Conservation (phyloP, 1,284 basidiomycete species). For the Inonotus hispidus region DNA sequence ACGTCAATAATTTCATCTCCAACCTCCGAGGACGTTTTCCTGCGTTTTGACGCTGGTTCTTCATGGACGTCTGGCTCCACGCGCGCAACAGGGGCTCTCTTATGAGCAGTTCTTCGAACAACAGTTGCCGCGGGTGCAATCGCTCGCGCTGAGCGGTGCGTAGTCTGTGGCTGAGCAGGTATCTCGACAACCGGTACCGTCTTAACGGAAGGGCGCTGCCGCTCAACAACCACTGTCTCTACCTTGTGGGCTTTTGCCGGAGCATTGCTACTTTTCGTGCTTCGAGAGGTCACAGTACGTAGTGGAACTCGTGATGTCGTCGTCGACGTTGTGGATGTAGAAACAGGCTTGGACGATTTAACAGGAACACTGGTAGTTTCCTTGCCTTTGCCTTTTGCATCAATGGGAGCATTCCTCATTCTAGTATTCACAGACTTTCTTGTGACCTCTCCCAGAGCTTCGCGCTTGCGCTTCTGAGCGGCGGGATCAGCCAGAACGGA, state of each 20-base stretch:
- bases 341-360: constrained; percentile 25
- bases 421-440: constrained; percentile 35
- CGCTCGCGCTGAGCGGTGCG: constrained; percentile 21
- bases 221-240: constrained; percentile 57
- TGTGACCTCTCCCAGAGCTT: constrained; percentile 65
- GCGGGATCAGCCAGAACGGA: constrained; percentile 35
- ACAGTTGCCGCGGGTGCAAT: constrained; percentile 24
- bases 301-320: constrained; percentile 26
- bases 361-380: constrained; percentile 28
- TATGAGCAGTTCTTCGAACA: constrained; percentile 26
- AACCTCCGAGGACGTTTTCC: constrained; percentile 64
- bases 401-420: constrained; percentile 24
- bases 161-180: constrained; percentile 5
- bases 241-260: constrained; percentile 21
- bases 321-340: constrained; percentile 26
- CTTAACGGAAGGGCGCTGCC: constrained; percentile 16
- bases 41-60: constrained; percentile 59
- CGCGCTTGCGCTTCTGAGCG: constrained; percentile 64
- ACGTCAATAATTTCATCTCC: constrained; percentile 50
- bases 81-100: constrained; percentile 24
- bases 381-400: constrained; percentile 41
- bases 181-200: constrained; percentile 10
- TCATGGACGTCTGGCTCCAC: constrained; percentile 28
- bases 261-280: constrained; percentile 27
- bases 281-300: constrained; percentile 23